Evolutionary conservation across 176 grass and related monocot genomes (phyloP).

Genomic region (Musa troglodytarum): DNA sequence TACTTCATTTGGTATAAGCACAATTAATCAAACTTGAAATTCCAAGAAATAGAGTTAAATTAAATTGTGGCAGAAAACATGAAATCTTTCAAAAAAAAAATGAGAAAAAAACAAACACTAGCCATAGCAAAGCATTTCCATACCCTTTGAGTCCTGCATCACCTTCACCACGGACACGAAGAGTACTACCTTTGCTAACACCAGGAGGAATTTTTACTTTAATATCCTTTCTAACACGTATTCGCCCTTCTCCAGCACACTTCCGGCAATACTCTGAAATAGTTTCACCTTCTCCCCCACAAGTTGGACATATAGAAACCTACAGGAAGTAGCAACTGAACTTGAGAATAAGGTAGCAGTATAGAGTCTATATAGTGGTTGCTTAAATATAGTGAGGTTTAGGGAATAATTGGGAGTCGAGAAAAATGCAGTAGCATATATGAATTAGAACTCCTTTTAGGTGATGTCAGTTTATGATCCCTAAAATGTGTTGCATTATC

Average conservation of each 20-base stretch:
- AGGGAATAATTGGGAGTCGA: background rate
- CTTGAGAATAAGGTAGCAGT: background rate
- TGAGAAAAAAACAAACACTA: background rate
- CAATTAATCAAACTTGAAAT: background rate
- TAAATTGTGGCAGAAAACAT: background rate
- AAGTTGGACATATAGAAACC: constrained; percentile 93
- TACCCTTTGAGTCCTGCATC: constrained; percentile 99
- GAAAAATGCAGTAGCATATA: background rate
- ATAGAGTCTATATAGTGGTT: background rate
- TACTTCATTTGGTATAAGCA: background rate
- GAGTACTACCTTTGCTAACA: constrained; percentile 96
- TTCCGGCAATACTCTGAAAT: constrained; percentile 91
- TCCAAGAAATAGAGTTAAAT: background rate
- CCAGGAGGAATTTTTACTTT: constrained; percentile 96
- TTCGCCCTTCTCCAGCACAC: constrained; percentile 86
- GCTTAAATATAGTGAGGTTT: background rate
- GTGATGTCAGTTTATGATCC: background rate
- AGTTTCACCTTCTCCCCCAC: constrained; percentile 70
- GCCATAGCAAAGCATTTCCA: constrained; percentile 12
- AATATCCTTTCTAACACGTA: constrained; percentile 88
- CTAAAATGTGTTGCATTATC: background rate
- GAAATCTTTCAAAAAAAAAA: background rate
- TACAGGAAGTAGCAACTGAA: constrained; percentile 31
- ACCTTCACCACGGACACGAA: constrained; percentile 97
- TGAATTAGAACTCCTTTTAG: background rate